A percentile compares a stretch with the other conserved stretches of the same genome.
phyloP scores from a whole-genome alignment of 176 grass and related monocot species.

The Rhynchospora breviuscula region DNA sequence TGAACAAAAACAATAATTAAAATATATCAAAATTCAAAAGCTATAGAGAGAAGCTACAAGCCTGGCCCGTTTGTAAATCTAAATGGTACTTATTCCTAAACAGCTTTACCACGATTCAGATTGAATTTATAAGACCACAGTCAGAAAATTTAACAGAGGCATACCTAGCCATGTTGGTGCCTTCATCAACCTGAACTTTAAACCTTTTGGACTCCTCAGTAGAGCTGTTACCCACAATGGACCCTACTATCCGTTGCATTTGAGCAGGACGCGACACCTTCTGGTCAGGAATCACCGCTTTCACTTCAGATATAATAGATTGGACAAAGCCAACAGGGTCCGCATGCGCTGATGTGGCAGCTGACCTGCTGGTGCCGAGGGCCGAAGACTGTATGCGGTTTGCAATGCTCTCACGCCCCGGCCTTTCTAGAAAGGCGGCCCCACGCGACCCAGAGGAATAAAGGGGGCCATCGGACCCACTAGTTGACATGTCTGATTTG shows the following conservation, averaged over 20 bases:
- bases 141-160: neutral
- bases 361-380: constrained; percentile 46
- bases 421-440: constrained; percentile 54
- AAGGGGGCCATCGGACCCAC: constrained; percentile 54
- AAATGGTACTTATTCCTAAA: neutral
- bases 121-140: neutral
- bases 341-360: constrained; percentile 11
- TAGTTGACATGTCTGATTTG: constrained; percentile 65
- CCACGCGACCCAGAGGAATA: constrained; percentile 54
- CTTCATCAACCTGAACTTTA: constrained; percentile 57
- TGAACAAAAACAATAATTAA: neutral
- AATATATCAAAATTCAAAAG: neutral
- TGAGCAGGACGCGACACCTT: constrained; percentile 53
- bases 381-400: constrained; percentile 37
- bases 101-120: neutral
- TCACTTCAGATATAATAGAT: constrained; percentile 54
- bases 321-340: constrained; percentile 54
- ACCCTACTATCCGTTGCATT: constrained; percentile 51
- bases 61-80: neutral
- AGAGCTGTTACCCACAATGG: constrained; percentile 45
- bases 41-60: neutral
- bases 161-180: constrained; percentile 61
- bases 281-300: constrained; percentile 40
- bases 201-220: constrained; percentile 56
- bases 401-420: constrained; percentile 56